Conservation (phyloP, 1,139 yeast genomes). For the Candida pseudoviswanathii region DNA sequence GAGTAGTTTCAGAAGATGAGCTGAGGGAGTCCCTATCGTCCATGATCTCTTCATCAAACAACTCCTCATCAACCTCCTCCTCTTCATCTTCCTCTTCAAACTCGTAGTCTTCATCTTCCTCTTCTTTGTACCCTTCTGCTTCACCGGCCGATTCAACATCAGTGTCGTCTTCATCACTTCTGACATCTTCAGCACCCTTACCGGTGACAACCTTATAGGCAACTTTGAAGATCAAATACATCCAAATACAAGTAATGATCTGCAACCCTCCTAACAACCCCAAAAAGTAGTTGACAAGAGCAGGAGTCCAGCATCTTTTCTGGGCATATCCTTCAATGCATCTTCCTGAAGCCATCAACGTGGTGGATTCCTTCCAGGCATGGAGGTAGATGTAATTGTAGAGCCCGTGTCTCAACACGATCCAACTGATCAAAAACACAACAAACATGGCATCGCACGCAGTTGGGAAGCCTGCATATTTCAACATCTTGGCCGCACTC, state of each 20-base stretch:
- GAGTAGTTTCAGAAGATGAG: constrained; percentile 14
- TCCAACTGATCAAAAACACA: constrained; percentile 69
- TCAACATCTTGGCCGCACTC: constrained; percentile 73
- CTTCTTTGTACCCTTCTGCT: too few relatives aligned
- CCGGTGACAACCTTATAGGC: constrained; percentile 73
- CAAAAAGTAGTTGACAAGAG: constrained; percentile 52
- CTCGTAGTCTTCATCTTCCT: constrained; percentile 7
- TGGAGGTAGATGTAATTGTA: constrained; percentile 69
- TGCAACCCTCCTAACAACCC: constrained; percentile 67
- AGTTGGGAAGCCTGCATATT: constrained; percentile 62
- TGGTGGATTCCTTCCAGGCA: constrained; percentile 37
- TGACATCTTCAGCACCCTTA: constrained; percentile 75
- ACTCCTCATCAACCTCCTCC: constrained; percentile 7
- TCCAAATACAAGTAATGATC: constrained; percentile 69
- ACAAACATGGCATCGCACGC: constrained; percentile 73
- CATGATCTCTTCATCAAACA: constrained; percentile 4
- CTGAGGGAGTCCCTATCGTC: constrained; percentile 10
- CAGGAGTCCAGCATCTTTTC: constrained; percentile 61
- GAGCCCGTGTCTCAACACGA: constrained; percentile 69
- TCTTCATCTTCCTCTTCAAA: constrained; percentile 4
- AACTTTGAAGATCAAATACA: constrained; percentile 70
- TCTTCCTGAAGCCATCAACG: constrained; percentile 39
- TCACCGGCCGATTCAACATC: constrained; percentile 28
- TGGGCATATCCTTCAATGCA: constrained; percentile 34
- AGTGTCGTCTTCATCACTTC: constrained; percentile 63